phyloP scores from a whole-genome alignment of 1,284 basidiomycete genomes.

The Microbotryomycetes sp. region DNA sequence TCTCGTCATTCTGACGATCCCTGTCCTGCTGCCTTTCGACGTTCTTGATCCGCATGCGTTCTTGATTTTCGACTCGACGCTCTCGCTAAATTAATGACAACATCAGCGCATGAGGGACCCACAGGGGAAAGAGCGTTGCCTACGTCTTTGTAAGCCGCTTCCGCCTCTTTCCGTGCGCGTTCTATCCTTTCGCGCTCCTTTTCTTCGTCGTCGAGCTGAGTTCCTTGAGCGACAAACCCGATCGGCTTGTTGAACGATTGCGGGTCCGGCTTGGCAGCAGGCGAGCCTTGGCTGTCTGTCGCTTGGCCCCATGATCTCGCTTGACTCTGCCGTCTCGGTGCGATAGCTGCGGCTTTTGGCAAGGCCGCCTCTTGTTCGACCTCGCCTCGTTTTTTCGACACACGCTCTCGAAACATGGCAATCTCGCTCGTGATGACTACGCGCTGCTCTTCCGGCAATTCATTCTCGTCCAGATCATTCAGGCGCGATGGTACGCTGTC shows the following conservation, averaged over 20 bases:
- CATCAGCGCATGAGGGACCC: no score
- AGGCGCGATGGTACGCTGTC: constrained; percentile 27
- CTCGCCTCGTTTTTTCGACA: constrained; percentile 33
- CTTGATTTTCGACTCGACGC: constrained; percentile 30
- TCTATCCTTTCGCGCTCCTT: constrained; percentile 25
- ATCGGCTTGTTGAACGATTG: constrained; percentile 29
- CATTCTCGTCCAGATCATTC: constrained; percentile 37
- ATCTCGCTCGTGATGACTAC: constrained; percentile 36
- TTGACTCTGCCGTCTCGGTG: no score
- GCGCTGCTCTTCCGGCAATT: constrained; percentile 36
- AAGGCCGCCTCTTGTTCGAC: constrained; percentile 6
- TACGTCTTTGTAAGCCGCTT: constrained; percentile 20
- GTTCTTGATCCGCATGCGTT: constrained; percentile 25
- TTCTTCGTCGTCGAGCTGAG: constrained; percentile 19
- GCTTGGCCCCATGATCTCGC: no score
- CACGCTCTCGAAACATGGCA: constrained; percentile 36
- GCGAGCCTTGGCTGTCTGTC: not conserved
- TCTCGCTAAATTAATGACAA: constrained; percentile 13
- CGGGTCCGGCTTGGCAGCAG: constrained; percentile 7
- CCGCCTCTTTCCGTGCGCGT: constrained; percentile 17
- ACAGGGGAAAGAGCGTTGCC: no score
- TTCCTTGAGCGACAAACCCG: constrained; percentile 21
- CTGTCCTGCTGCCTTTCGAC: constrained; percentile 29
- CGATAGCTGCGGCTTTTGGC: not conserved
- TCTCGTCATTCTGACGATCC: constrained; percentile 17